Base-by-base conservation (phyloP, 2,329 filamentous ascomycete genomes). In the Ceratocystis lukuohia region DNA sequence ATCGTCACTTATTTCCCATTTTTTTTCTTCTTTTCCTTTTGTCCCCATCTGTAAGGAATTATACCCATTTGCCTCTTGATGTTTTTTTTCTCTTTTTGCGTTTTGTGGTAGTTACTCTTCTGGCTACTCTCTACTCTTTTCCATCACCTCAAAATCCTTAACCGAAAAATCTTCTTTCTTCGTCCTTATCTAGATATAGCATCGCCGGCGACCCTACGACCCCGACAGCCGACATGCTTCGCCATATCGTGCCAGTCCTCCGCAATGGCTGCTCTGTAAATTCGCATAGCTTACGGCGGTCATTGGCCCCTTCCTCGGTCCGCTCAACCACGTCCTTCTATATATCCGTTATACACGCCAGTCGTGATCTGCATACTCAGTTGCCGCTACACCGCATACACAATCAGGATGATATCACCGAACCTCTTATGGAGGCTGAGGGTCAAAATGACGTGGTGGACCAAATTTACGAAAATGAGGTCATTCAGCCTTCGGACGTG, bases 181-280 rank as follows among this genome's bases (percentile, higher is more conserved):
- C 10, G 37, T 41, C 3, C 37, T 15, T 41, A 15, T 41, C 37
- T 41, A 41, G 10, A 12, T 12, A 41, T 12, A n/a, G 56, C 56
- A 59, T 33, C 56, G 25, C 8, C n/a, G 20, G 28, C 17, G 10
- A n/a, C 56, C 8, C 6, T 59, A 25, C 48, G 15, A 20, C 22
- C 37, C 6, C 25, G 10, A 17, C 6, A 22, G 30, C 20, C 53
- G 61, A 48, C 44, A 68, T 68, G 66, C 64, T 68, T 68, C 66
- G 66, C 50, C 66, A 68, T 53, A 66, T 68, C 33, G 66, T 68
- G 64, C 66, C 66, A 33, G 64, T 68, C 5, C 64, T 68, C 25
- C 66, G 66, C 48, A 65, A 59, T 48, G 64, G 63, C 46, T 68
- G 46, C 46, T 65, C 28, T 22, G 12, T 33, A 8, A 59, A 41